Evolutionary conservation across 2,329 filamentous ascomycete species (phyloP).

Genomic region (Colletotrichum cuscutae): DNA sequence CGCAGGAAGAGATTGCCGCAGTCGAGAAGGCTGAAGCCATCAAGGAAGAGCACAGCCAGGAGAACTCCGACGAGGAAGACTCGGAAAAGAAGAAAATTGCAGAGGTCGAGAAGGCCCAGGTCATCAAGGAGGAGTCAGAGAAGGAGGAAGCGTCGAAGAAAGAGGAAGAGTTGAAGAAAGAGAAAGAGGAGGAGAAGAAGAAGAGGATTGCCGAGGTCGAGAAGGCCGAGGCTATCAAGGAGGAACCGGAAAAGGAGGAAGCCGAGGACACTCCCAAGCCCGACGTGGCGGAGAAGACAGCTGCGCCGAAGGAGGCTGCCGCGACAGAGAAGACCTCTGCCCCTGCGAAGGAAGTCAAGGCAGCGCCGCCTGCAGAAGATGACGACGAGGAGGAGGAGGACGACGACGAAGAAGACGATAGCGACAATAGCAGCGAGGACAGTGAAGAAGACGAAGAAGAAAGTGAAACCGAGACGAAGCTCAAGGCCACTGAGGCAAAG

Average conservation of each 20-base stretch:
- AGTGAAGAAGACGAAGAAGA: slow-evolving; percentile 40
- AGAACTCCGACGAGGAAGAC: slow-evolving; percentile 37
- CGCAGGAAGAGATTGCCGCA: slow-evolving; percentile 50
- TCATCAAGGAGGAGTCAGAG: slow-evolving; percentile 42
- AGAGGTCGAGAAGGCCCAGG: slow-evolving; percentile 43
- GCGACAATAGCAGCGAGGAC: slow-evolving; percentile 43
- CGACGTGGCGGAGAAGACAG: slow-evolving; percentile 31
- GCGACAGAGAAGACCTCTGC: slow-evolving; percentile 42
- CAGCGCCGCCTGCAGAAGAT: slow-evolving; percentile 38
- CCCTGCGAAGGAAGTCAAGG: background rate
- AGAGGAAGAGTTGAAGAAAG: background rate
- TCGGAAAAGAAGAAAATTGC: slow-evolving; percentile 37
- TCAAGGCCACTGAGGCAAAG: slow-evolving; percentile 22
- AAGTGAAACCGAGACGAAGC: slow-evolving; percentile 37
- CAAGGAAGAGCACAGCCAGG: slow-evolving; percentile 47
- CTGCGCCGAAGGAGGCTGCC: slow-evolving; percentile 36
- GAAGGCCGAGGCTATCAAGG: slow-evolving; percentile 38
- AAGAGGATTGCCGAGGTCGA: slow-evolving; percentile 42
- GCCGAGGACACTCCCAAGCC: slow-evolving; percentile 39
- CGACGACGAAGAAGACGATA: slow-evolving; percentile 41
- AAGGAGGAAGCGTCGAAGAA: slow-evolving; percentile 41
- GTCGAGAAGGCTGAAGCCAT: slow-evolving; percentile 52
- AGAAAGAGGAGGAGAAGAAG: slow-evolving; percentile 37
- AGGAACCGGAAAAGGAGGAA: slow-evolving; percentile 47
- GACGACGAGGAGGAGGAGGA: slow-evolving; percentile 40